These are phyloP conservation scores for Cenchrus purpureus DNA, from an alignment of 176 grass and related monocot genomes.

Conservation along the genomic window DNA sequence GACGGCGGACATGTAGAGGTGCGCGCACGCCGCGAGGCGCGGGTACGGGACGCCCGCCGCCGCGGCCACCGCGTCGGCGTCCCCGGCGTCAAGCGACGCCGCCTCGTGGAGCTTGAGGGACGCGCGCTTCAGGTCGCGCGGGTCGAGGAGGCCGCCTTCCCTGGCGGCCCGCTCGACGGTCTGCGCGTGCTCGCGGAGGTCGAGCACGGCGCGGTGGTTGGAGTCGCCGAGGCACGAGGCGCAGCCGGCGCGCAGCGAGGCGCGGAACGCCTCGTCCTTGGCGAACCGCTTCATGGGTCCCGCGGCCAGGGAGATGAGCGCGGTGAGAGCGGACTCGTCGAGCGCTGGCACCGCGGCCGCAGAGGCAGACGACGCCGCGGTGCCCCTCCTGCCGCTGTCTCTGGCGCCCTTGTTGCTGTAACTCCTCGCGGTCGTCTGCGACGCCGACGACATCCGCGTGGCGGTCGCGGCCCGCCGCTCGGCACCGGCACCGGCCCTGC, in stretches of 20 bases:
- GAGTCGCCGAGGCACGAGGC: constrained; percentile 47
- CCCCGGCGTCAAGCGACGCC: constrained; percentile 7
- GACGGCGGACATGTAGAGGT: constrained; percentile 41
- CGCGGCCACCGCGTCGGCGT: constrained; percentile 33
- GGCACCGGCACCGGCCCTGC: neutral
- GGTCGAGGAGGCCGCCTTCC: constrained; percentile 24
- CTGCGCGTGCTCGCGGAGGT: constrained; percentile 54
- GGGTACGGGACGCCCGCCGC: constrained; percentile 18
- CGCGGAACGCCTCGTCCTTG: constrained; percentile 49
- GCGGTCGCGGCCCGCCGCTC: neutral
- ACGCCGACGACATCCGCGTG: constrained; percentile 33
- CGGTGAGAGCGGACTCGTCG: constrained; percentile 59
- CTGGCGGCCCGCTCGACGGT: constrained; percentile 46
- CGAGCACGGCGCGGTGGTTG: constrained; percentile 47
- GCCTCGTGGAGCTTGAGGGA: constrained; percentile 39
- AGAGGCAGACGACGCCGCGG: neutral
- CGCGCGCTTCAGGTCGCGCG: constrained; percentile 53
- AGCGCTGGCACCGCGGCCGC: constrained; percentile 35
- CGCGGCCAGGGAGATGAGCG: constrained; percentile 51
- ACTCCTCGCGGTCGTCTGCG: constrained; percentile 19
- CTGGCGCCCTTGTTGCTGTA: neutral
- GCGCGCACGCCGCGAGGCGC: constrained; percentile 49
- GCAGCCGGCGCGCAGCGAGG: constrained; percentile 44
- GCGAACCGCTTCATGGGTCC: constrained; percentile 42
- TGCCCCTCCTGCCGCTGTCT: neutral